phyloP scores from a whole-genome alignment of 2,329 filamentous ascomycete genomes.

The Sporothrix variecibatus region DNA sequence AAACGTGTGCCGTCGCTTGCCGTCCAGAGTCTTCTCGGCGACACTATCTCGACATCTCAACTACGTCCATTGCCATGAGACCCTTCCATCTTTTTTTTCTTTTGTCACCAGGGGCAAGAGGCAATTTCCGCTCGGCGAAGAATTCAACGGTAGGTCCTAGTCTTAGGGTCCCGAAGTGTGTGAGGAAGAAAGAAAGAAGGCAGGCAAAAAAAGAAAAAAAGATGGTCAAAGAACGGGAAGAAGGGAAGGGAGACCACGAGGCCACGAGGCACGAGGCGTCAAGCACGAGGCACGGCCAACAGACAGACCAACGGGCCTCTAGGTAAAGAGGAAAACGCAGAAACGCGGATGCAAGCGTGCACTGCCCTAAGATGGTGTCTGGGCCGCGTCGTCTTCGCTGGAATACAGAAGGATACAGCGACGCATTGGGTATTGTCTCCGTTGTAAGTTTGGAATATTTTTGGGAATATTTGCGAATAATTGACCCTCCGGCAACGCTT shows the following conservation, averaged over 20 bases:
- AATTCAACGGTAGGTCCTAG: neutral
- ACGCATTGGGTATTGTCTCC: neutral
- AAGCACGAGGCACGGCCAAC: neutral
- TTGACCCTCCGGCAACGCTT: neutral
- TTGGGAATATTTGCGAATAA: neutral
- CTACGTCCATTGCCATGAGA: neutral
- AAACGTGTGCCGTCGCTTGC: neutral
- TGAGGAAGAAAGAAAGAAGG: neutral
- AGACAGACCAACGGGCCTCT: neutral
- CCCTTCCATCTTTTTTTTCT: neutral
- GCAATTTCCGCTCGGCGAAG: neutral
- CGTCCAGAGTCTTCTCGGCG: neutral
- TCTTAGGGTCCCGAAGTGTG: neutral
- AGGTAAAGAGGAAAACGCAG: neutral
- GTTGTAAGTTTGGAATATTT: neutral
- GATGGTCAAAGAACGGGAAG: neutral
- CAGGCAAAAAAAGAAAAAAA: neutral
- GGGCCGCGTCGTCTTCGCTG: neutral
- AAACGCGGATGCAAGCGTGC: neutral
- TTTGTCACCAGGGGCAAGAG: constrained; percentile 16
- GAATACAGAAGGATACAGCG: neutral
- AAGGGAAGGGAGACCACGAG: neutral
- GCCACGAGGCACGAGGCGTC: neutral
- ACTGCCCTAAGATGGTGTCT: neutral
- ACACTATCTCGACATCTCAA: neutral